Evolutionary conservation across 1,284 basidiomycete genomes (phyloP).

Genomic region (Apiotrichum porosum): DNA sequence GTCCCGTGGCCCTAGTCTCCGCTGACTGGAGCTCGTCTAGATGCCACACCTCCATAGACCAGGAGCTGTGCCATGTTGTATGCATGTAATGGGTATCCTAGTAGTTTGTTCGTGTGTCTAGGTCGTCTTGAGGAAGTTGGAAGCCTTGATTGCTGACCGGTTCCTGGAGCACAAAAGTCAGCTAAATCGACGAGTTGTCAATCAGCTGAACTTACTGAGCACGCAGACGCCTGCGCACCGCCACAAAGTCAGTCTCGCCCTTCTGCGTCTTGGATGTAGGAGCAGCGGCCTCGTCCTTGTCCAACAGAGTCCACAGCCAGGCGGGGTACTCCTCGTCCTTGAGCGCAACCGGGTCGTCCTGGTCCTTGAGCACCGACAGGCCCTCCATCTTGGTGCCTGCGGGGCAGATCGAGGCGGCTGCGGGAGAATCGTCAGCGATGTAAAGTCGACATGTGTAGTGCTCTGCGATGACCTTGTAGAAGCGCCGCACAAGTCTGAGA

Average conservation of each 20-base stretch:
- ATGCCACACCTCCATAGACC: background rate
- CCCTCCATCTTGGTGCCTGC: conserved; percentile 69
- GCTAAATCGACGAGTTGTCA: background rate
- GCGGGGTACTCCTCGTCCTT: conserved; percentile 80
- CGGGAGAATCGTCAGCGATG: background rate
- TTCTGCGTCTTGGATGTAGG: conserved; percentile 9
- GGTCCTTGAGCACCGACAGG: conserved; percentile 75
- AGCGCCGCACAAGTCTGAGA: too few relatives aligned
- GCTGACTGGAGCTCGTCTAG: too few relatives aligned
- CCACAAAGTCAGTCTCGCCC: conserved; percentile 32
- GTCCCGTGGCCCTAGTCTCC: too few relatives aligned
- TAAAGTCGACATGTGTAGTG: too few relatives aligned
- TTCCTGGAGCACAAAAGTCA: conserved; percentile 27
- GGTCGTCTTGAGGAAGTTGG: conserved; percentile 44
- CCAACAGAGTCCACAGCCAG: conserved; percentile 80
- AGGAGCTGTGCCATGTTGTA: conserved; percentile 18
- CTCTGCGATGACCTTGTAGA: too few relatives aligned
- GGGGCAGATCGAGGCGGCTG: conserved; percentile 53
- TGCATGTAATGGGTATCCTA: conserved; percentile 15
- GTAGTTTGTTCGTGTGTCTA: conserved; percentile 9
- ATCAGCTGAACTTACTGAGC: conserved; percentile 30
- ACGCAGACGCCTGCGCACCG: conserved; percentile 41
- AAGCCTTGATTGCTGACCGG: conserved; percentile 41
- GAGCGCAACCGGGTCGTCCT: conserved; percentile 70
- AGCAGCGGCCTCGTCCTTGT: conserved; percentile 18